These are phyloP conservation scores for Suhomyces canberraensis DNA, from an alignment of 805 yeast genomes.

Conservation along the genomic window DNA sequence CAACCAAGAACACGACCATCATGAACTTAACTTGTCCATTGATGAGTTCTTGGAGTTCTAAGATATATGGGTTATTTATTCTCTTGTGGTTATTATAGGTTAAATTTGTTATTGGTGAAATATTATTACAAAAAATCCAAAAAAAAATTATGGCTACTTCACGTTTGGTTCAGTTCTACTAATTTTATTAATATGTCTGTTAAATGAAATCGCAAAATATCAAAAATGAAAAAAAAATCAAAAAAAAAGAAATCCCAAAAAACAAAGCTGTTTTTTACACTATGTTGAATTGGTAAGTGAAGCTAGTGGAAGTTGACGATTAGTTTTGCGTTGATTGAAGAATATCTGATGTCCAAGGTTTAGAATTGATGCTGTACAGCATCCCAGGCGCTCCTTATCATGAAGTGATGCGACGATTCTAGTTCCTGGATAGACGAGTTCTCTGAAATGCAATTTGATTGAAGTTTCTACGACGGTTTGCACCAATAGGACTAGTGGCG, in stretches of 20 bases:
- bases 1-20: constrained; percentile 2
- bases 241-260: constrained; percentile 4
- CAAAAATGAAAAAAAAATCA: constrained; percentile 5
- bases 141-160: constrained; percentile 7
- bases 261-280: constrained; percentile 2
- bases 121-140: neutral
- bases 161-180: constrained; percentile 2
- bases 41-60: constrained; percentile 32
- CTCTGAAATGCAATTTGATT: no score
- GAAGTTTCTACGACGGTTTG: no score
- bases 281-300: no score
- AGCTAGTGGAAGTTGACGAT: no score
- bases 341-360: no score
- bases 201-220: constrained; percentile 1
- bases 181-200: neutral
- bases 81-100: neutral
- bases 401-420: constrained; percentile 12
- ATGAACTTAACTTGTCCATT: constrained; percentile 21
- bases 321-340: no score
- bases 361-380: no score
- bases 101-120: constrained; percentile 11
- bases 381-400: constrained; percentile 10
- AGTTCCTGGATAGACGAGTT: no score
- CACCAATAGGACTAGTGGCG: no score
- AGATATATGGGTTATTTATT: neutral